These are phyloP conservation scores for Colletotrichum sp. DNA, from an alignment of 2,329 filamentous ascomycete species.

Conservation along the genomic window DNA sequence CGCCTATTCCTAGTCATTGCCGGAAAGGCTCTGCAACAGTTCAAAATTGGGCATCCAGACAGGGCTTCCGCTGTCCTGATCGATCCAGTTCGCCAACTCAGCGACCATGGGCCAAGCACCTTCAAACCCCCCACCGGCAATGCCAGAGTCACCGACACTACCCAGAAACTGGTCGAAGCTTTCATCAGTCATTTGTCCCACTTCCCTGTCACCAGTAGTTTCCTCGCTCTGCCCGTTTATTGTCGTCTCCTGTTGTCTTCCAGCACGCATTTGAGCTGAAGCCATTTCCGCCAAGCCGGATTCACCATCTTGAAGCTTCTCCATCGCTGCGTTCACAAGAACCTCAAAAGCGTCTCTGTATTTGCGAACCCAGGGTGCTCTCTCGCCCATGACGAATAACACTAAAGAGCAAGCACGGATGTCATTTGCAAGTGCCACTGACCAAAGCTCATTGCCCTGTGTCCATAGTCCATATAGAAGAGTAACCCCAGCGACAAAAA, in stretches of 20 bases:
- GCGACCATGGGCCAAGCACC: slow-evolving; percentile 32
- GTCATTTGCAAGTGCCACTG: slow-evolving; percentile 52
- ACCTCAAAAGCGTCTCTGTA: slow-evolving; percentile 53
- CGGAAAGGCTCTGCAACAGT: slow-evolving; percentile 29
- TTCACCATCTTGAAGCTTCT: slow-evolving; percentile 9
- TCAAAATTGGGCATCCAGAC: slow-evolving; percentile 36
- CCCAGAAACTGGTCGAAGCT: neutral
- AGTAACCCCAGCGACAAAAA: slow-evolving; percentile 47
- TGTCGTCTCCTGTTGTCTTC: neutral
- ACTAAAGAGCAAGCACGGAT: slow-evolving; percentile 53
- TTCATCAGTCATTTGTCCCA: neutral
- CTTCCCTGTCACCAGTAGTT: neutral
- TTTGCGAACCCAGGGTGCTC: slow-evolving; percentile 50
- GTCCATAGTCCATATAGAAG: slow-evolving; percentile 44
- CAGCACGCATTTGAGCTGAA: slow-evolving; percentile 1
- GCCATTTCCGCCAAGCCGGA: slow-evolving; percentile 8
- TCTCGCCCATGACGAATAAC: slow-evolving; percentile 54
- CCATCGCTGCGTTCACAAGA: slow-evolving; percentile 42
- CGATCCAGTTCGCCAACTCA: slow-evolving; percentile 34
- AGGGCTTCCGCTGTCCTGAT: slow-evolving; percentile 30
- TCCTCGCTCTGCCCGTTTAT: neutral
- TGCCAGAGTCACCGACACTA: neutral
- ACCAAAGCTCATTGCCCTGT: slow-evolving; percentile 50
- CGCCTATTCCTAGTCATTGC: neutral
- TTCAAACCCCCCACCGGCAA: slow-evolving; percentile 6